Percentiles rank a stretch among this genome's conserved stretches.
Conservation (phyloP, 2,329 filamentous ascomycete species). For the Diplodia seriata region DNA sequence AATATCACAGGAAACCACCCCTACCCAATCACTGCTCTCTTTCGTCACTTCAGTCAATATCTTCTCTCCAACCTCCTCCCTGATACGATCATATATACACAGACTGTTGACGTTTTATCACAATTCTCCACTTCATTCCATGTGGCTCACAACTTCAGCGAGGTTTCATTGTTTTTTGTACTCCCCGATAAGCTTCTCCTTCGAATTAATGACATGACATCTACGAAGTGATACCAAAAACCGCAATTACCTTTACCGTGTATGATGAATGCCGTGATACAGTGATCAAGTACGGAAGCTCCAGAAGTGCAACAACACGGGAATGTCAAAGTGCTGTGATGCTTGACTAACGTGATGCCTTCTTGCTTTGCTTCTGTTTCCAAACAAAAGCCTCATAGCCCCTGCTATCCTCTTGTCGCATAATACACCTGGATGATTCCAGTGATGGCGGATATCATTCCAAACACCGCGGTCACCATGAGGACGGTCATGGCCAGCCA, state of each 20-base stretch:
- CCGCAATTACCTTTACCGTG: no score
- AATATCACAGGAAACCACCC: not conserved
- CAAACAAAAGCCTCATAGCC: no score
- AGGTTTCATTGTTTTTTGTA: not conserved
- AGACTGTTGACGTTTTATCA: not conserved
- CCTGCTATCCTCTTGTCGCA: not conserved
- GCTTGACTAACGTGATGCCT: no score
- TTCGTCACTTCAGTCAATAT: not conserved
- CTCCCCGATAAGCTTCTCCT: not conserved
- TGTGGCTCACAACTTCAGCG: not conserved
- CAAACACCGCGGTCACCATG: not conserved
- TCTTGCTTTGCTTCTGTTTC: no score
- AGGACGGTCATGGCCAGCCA: constrained; percentile 9
- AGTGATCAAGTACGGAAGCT: no score
- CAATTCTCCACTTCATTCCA: not conserved
- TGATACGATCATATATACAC: not conserved
- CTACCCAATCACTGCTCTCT: not conserved
- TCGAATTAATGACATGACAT: not conserved
- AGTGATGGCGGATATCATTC: not conserved
- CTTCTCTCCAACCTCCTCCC: not conserved
- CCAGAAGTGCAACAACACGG: no score
- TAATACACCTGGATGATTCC: constrained; percentile 7
- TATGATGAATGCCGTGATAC: no score
- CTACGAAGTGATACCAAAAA: not conserved
- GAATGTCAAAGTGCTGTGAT: no score